Conservation (phyloP, 768 basidiomycete species). For the Infundibulicybe gibba region DNA sequence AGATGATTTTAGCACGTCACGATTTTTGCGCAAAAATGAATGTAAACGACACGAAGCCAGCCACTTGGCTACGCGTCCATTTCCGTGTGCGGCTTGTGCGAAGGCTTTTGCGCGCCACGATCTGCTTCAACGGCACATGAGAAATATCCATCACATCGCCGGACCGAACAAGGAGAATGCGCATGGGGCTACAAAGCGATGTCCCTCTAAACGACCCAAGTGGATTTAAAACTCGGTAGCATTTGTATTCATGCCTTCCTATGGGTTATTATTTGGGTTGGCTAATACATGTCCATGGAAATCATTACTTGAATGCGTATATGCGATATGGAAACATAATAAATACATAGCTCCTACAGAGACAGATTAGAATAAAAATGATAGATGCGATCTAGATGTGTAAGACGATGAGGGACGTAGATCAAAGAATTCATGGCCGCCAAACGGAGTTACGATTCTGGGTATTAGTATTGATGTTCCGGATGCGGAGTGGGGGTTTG, state of each 20-base stretch:
- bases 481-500: slow-evolving; percentile 44
- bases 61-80: slow-evolving; percentile 58
- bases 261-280: neutral
- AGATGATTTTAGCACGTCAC: slow-evolving; percentile 40
- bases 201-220: slow-evolving; percentile 20
- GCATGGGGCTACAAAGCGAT: neutral
- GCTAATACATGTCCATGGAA: no score
- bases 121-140: slow-evolving; percentile 62
- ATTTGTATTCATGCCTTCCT: neutral
- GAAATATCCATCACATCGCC: slow-evolving; percentile 46
- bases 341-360: slow-evolving; percentile 5
- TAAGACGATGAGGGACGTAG: slow-evolving; percentile 4
- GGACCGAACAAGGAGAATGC: slow-evolving; percentile 25
- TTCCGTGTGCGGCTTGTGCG: slow-evolving; percentile 41
- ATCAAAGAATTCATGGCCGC: slow-evolving; percentile 46
- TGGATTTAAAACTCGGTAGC: neutral
- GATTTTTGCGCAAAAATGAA: slow-evolving; percentile 73
- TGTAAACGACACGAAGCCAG: slow-evolving; percentile 72
- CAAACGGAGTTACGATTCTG: slow-evolving; percentile 55
- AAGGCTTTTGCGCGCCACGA: slow-evolving; percentile 66
- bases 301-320: no score
- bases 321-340: neutral
- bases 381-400: neutral
- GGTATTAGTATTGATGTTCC: slow-evolving; percentile 34
- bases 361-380: neutral